A percentile compares a stretch with the other conserved stretches of the same genome.
These are phyloP conservation scores for Ocimum tenuiflorum DNA, from an alignment of 257 asterid genomes.

Conservation along the genomic window DNA sequence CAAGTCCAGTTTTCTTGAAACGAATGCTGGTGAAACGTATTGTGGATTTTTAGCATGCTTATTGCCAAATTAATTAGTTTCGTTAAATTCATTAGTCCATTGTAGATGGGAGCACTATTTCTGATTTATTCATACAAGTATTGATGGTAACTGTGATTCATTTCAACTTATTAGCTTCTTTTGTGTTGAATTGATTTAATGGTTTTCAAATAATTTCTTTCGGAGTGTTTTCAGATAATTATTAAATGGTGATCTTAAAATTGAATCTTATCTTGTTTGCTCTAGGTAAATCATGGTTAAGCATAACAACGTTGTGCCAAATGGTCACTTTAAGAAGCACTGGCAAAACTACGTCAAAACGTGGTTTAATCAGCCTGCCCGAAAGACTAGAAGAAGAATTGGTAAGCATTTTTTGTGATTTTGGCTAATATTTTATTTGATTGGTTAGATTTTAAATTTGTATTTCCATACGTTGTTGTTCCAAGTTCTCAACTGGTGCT, in stretches of 20 bases:
- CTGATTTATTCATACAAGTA: not conserved
- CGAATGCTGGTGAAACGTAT: not conserved
- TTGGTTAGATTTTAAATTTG: not conserved
- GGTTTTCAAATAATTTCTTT: too few species aligned
- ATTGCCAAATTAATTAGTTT: not conserved
- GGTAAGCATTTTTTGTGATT: conserved; percentile 24
- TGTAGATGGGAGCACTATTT: not conserved
- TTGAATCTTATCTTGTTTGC: not conserved
- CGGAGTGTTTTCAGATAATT: not conserved
- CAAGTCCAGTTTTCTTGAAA: not conserved
- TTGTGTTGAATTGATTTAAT: not conserved
- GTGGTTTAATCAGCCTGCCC: conserved; percentile 74
- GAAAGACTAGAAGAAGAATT: conserved; percentile 59
- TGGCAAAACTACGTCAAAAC: conserved; percentile 69
- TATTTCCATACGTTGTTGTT: not conserved
- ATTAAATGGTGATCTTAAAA: not conserved
- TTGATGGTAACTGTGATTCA: not conserved
- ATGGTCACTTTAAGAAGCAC: conserved; percentile 64
- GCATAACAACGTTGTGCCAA: conserved; percentile 68
- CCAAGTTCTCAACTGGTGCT: not conserved
- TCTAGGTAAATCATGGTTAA: conserved; percentile 45
- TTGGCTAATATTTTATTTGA: not conserved
- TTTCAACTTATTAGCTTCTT: not conserved
- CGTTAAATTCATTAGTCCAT: not conserved
- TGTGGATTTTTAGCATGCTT: not conserved